phyloP scores from a whole-genome alignment of 352 stramenopile species.

The Pythium coloratum region DNA sequence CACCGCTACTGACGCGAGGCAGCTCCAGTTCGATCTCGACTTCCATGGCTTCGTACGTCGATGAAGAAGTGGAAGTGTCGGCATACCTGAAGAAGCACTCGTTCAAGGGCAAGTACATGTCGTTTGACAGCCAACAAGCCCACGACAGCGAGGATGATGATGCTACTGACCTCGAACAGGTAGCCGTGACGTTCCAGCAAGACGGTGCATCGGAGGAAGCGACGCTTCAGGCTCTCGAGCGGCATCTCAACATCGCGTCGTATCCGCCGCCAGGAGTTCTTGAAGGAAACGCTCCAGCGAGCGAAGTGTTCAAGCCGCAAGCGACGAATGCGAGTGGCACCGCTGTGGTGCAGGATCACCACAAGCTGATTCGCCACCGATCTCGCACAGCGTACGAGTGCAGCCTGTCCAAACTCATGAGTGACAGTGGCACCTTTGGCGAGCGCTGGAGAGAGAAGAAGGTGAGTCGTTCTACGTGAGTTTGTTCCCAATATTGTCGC shows the following conservation, averaged over 20 bases:
- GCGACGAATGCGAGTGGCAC: background rate
- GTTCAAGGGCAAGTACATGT: slow-evolving; percentile 65
- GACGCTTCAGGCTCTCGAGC: slow-evolving; percentile 22
- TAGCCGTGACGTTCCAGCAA: slow-evolving; percentile 20
- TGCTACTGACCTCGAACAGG: slow-evolving; percentile 27
- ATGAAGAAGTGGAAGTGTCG: slow-evolving; percentile 50
- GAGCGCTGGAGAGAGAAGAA: slow-evolving; percentile 96
- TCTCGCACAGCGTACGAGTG: slow-evolving; percentile 70
- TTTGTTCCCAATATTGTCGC: too few relatives aligned
- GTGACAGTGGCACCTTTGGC: slow-evolving; percentile 75
- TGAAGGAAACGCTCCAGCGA: background rate
- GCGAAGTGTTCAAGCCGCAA: background rate
- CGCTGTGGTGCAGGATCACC: slow-evolving; percentile 24
- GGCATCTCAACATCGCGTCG: slow-evolving; percentile 19
- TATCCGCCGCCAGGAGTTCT: background rate
- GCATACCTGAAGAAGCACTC: slow-evolving; percentile 55
- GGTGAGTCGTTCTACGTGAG: slow-evolving; percentile 24
- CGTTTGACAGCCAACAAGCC: slow-evolving; percentile 26
- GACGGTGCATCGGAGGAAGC: slow-evolving; percentile 15
- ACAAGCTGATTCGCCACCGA: slow-evolving; percentile 47
- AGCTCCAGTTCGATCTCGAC: slow-evolving; percentile 28
- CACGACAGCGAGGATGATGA: slow-evolving; percentile 38
- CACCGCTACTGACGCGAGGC: background rate
- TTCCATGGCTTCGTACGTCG: slow-evolving; percentile 29
- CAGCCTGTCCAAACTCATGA: slow-evolving; percentile 64